A percentile compares a stretch with the other conserved stretches of the same genome.
phyloP scores from a whole-genome alignment of 75 land plant species.

The Azolla pinnata region DNA sequence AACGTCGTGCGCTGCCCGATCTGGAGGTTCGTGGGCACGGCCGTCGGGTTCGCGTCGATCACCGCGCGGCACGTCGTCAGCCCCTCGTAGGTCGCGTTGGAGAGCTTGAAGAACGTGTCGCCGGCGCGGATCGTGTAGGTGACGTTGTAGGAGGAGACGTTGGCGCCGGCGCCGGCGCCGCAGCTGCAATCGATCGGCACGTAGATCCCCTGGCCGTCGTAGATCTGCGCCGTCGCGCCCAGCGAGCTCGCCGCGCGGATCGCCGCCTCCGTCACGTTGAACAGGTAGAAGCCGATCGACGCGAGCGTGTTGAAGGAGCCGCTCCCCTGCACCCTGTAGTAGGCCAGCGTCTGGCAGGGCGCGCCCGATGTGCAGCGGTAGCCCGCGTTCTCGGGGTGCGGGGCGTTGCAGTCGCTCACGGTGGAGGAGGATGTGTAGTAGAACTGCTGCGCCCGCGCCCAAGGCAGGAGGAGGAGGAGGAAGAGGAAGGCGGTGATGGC shows the following conservation, averaged over 20 bases:
- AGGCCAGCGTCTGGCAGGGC: constrained; percentile 22
- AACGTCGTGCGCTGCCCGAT: constrained; percentile 32
- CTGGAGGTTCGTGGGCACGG: constrained; percentile 40
- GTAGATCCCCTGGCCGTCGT: constrained; percentile 27
- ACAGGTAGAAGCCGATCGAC: constrained; percentile 27
- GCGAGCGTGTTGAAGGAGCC: constrained; percentile 19
- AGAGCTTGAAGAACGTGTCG: constrained; percentile 48
- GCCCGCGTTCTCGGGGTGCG: constrained; percentile 1
- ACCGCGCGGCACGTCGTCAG: constrained; percentile 45
- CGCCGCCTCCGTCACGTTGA: constrained; percentile 19
- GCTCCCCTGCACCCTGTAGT: constrained; percentile 18
- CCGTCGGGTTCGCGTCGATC: constrained; percentile 42
- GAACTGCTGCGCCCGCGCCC: background rate
- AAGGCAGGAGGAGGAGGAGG: background rate
- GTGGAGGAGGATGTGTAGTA: background rate
- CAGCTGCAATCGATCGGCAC: constrained; percentile 55
- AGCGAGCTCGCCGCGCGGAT: constrained; percentile 31
- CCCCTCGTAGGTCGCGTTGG: constrained; percentile 29
- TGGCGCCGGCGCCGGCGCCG: constrained; percentile 44
- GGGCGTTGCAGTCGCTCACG: background rate
- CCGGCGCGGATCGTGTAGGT: constrained; percentile 32
- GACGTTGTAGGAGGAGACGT: constrained; percentile 28
- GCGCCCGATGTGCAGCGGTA: constrained; percentile 10
- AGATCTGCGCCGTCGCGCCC: constrained; percentile 14
- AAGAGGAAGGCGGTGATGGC: background rate